These are phyloP conservation scores for Boletus huronensis DNA, from an alignment of 768 basidiomycete genomes.

Conservation along the genomic window DNA sequence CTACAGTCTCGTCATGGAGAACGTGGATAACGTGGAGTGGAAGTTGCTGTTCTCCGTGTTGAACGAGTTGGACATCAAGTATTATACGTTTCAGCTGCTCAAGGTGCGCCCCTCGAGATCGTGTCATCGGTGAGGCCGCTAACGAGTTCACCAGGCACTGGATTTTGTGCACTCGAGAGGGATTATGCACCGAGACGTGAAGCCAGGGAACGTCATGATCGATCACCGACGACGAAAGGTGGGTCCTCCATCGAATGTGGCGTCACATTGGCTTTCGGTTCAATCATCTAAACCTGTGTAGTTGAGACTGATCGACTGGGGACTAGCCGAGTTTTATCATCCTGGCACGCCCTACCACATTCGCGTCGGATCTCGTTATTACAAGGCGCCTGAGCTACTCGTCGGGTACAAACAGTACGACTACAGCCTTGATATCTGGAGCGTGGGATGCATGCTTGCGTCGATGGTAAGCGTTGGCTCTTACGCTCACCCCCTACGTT, in stretches of 20 bases:
- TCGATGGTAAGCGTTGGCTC: slow-evolving; percentile 53
- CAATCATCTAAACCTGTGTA: slow-evolving; percentile 16
- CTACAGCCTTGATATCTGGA: slow-evolving; percentile 72
- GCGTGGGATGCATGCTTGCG: slow-evolving; percentile 71
- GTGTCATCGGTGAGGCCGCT: background rate
- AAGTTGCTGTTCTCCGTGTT: slow-evolving; percentile 54
- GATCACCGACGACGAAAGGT: slow-evolving; percentile 61
- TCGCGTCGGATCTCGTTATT: slow-evolving; percentile 67
- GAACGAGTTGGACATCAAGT: slow-evolving; percentile 63
- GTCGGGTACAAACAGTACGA: slow-evolving; percentile 73
- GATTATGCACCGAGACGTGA: slow-evolving; percentile 69
- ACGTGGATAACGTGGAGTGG: slow-evolving; percentile 68
- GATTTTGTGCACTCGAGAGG: slow-evolving; percentile 71
- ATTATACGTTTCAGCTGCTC: slow-evolving; percentile 64
- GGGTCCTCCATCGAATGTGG: slow-evolving; percentile 16
- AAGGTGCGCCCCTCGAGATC: slow-evolving; percentile 35
- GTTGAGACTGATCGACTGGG: slow-evolving; percentile 70
- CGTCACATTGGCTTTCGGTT: background rate
- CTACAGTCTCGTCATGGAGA: slow-evolving; percentile 65
- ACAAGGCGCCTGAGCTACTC: slow-evolving; percentile 70
- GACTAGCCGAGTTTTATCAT: slow-evolving; percentile 74
- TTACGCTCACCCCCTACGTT: background rate
- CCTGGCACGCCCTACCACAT: slow-evolving; percentile 68
- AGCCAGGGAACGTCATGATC: slow-evolving; percentile 73
- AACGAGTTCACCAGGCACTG: slow-evolving; percentile 39